Base-by-base conservation (phyloP, 306 rosid species). In the Myrica gale region DNA sequence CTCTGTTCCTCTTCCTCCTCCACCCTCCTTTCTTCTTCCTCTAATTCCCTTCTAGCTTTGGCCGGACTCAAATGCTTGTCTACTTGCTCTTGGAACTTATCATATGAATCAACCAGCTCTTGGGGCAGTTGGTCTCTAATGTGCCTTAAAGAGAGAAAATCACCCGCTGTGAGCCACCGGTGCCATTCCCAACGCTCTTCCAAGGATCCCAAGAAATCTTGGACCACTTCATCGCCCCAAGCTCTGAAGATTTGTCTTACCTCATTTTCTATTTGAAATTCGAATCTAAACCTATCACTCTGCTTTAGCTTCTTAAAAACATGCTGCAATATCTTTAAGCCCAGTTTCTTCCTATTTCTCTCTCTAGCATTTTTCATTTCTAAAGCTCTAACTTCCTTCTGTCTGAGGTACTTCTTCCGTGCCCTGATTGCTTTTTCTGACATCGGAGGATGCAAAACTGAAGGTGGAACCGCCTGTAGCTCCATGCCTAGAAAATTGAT, bases 381-480 rank as follows among this genome's bases (percentile, higher is more conserved):
- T 9, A 84, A 79, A 50, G 84, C 79, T 82, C 88, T 89, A 56
- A 91, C 97, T 86, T 91, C 97, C 86, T 91, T 94, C 83, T 91
- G 94, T 73, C 98, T 87, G 54, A 82, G 88, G 82, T 86, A 90
- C 87, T 91, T 94, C 83, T 94, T 94, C 19, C 87, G 81, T 1
- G 98, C 97, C 83, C 98, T 81, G 37, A 90, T 82, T 11, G 97
- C 98, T 79, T 94, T 91, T 81, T 94, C 89, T 0, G 95, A 72
- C 90, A 90, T 84, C 7, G 91, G 91, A 12, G 89, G 96, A 56
- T 53, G 88, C 71, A 91, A 62, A 80, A 90, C 83, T 0, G 94
- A 90, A 41, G 97, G 98, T 42, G 55, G 39, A 67, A 91, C 96
- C 9, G 95, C 94, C 87, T 74, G 97, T 57, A 94, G 81, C 32